Conservation (phyloP, 2,329 filamentous ascomycete species). For the Pleomassaria siparia region DNA sequence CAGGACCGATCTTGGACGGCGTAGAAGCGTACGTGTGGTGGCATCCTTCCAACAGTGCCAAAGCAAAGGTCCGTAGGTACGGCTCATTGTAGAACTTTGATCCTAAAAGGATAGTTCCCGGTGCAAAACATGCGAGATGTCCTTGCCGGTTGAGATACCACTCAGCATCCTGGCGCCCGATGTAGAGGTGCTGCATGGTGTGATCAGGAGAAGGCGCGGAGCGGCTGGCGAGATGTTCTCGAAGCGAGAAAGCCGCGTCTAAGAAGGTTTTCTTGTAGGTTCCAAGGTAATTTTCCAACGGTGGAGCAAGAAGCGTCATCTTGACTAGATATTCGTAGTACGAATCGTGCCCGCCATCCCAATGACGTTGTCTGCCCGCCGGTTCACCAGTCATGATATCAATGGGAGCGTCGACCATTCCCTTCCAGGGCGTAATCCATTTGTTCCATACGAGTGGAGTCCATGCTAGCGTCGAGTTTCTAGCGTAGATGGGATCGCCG, state of each 20-base stretch:
- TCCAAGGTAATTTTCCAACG: constrained; percentile 35
- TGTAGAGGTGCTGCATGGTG: constrained; percentile 43
- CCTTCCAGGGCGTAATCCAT: constrained; percentile 42
- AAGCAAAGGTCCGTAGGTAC: constrained; percentile 38
- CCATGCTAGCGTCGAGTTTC: constrained; percentile 48
- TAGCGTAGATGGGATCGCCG: constrained; percentile 42
- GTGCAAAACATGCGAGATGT: constrained; percentile 45
- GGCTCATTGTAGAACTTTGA: constrained; percentile 34
- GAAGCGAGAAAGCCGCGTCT: constrained; percentile 39
- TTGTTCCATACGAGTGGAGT: constrained; percentile 49
- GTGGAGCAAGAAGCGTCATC: constrained; percentile 41
- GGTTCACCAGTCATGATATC: constrained; percentile 47
- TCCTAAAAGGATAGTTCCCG: constrained; percentile 44
- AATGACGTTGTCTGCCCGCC: constrained; percentile 42
- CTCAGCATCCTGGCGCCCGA: constrained; percentile 36
- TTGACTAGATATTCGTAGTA: constrained; percentile 49
- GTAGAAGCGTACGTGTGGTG: constrained; percentile 41
- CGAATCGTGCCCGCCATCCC: constrained; percentile 49
- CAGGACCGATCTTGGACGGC: constrained; percentile 43
- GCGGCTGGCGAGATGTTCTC: constrained; percentile 38
- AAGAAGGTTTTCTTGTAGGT: constrained; percentile 39
- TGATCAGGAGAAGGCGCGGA: constrained; percentile 37
- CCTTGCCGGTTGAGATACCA: constrained; percentile 43
- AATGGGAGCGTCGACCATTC: constrained; percentile 46
- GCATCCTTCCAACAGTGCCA: constrained; percentile 45